Evolutionary conservation across 2,329 filamentous ascomycete genomes (phyloP), one percentile per base, ranked within the genome.

Genomic region (Endocalyx cinctus): DNA sequence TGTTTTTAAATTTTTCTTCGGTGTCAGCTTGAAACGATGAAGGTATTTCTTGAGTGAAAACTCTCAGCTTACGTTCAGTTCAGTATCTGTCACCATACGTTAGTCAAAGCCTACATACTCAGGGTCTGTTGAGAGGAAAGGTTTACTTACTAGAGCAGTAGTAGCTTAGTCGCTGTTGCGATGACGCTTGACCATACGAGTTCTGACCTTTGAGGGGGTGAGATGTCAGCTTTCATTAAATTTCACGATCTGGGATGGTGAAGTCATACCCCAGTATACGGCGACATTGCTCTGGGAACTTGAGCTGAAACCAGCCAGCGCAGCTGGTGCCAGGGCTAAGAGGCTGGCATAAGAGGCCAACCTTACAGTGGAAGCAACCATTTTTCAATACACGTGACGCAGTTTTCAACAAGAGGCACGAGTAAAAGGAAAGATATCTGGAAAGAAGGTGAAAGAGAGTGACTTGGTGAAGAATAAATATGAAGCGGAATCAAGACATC

Each of bases 231-330:
- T 7, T 28, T 31, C 10, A 18, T 19, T 15, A n/a, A 14, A 25
- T 12, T 11, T 27, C 18, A 11, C 31, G 5, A 28, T 18, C n/a
- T n/a, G 13, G 20, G 15, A 8, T 17, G 14, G 12, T n/a, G n/a
- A n/a, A 5, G 4, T 10, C 57, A 47, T 57, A 63, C 79, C 81
- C 80, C 80, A 85, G 55, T 85, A 85, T 2, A 83, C 65, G 17
- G 72, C 78, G 34, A 84, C 51, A 46, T 82, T 84, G 31, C 55
- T 63, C 2, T 51, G 47, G 2, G 67, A 64, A n/a, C 48, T 50
- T 5, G 70, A 39, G 39, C 68, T 58, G 45, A 76, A 71, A 10
- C 61, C 66, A 14, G 64, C 67, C 20, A 58, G 42, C 13, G 46
- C 57, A 3, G 49, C 38, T 5, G 62, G 57, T 26, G 32, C 37